These are phyloP conservation scores for Astragalus membranaceus DNA, from an alignment of 306 rosid genomes.

Conservation along the genomic window DNA sequence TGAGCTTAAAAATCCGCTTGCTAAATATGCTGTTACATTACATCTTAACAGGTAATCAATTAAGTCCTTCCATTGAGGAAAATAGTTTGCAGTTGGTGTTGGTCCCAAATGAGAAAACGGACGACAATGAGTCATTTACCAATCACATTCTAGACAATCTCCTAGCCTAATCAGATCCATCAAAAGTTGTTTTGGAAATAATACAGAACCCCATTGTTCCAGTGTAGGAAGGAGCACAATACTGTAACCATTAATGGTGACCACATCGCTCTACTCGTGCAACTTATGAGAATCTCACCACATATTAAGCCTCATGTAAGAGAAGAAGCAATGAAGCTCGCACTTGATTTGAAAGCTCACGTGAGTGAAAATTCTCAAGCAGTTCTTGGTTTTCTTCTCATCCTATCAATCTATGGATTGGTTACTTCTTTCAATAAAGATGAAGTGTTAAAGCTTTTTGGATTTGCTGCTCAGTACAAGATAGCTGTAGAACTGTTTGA, in stretches of 20 bases:
- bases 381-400: neutral
- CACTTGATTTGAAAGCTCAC: neutral
- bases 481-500: neutral
- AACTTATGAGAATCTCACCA: neutral
- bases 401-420: neutral
- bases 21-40: neutral
- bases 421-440: neutral
- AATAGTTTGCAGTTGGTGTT: neutral
- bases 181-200: conserved; percentile 39
- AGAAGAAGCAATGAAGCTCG: neutral
- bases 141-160: neutral
- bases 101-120: neutral
- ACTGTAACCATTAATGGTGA: conserved; percentile 1
- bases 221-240: conserved; percentile 13
- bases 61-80: neutral
- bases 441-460: neutral
- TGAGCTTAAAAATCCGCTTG: neutral
- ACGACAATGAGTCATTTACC: neutral
- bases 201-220: conserved; percentile 25
- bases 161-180: conserved; percentile 28
- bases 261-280: conserved; percentile 7
- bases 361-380: neutral
- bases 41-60: neutral
- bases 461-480: neutral
- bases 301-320: neutral